Evolutionary conservation across 1,284 basidiomycete genomes (phyloP).

Genomic region (Ceratobasidium sp.): DNA sequence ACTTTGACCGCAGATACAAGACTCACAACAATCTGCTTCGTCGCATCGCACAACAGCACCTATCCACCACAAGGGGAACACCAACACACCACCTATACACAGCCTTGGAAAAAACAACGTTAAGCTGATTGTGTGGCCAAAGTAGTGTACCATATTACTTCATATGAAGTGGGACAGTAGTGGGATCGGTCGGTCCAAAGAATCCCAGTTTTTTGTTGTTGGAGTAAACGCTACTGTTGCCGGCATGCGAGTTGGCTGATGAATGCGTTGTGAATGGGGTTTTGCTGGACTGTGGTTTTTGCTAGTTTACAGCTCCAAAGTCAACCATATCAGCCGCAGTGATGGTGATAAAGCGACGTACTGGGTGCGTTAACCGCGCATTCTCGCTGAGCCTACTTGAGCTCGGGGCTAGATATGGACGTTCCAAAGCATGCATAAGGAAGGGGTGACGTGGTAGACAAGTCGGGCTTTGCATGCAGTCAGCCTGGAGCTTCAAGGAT

Average conservation of each 20-base stretch:
- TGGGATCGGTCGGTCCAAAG: constrained; percentile 41
- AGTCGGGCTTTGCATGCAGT: neutral
- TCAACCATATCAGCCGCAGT: neutral
- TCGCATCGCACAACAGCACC: constrained; percentile 23
- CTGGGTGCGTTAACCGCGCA: neutral
- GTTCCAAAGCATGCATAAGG: constrained; percentile 7
- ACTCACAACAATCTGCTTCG: constrained; percentile 41
- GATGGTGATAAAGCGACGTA: neutral
- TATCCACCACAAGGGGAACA: constrained; percentile 41
- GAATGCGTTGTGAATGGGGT: neutral
- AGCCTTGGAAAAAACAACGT: neutral
- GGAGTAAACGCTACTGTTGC: neutral
- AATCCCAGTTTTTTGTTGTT: constrained; percentile 21
- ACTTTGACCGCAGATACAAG: neutral
- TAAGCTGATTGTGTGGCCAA: neutral
- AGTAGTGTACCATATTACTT: constrained; percentile 11
- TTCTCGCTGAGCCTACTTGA: neutral
- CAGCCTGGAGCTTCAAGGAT: neutral
- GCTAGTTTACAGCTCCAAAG: neutral
- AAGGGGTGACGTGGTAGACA: neutral
- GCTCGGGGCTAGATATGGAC: neutral
- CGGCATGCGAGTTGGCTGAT: neutral
- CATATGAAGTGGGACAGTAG: constrained; percentile 37
- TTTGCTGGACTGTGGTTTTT: neutral
- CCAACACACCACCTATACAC: constrained; percentile 24